Base-by-base conservation (phyloP, 306 rosid genomes). In the Potentilla sterilis region DNA sequence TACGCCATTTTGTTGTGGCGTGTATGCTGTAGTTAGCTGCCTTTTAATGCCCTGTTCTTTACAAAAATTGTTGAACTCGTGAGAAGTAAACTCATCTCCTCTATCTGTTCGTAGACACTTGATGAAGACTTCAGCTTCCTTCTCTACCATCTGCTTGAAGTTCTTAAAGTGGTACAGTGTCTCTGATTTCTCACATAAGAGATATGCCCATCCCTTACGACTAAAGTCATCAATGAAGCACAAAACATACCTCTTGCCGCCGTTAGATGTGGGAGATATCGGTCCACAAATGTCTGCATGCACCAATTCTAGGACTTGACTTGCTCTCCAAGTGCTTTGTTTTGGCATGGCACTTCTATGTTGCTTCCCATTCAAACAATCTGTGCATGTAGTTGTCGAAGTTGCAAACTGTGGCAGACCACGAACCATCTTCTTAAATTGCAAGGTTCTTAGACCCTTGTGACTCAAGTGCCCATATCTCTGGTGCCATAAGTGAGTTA, bases 151-250 rank as follows among this genome's bases (percentile, higher is more conserved):
- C 16, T 35, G 7, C 44, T 64, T 64, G 44, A 64, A 64, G 0
- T 32, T 64, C 38, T 64, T 64, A 34, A 35, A 64, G 69, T 37
- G 38, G n/a, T 40, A 35, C 5, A 64, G 22, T 49, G 69, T 22
- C 18, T 64, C 12, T 12, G 46, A 64, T 3, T 64, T 64, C 2
- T 64, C 69, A 64, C 15, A 40, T 24, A 68, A 68, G 21, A 68
- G 34, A 1, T n/a, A 68, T 8, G 43, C 72, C 32, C 72, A 67
- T 4, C 37, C 7, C 10, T 67, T 67, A 16, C 72, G 28, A 15
- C 34, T 40, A 7, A 67, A 67, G 28, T 67, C 72, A 67, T 67
- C 32, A 15, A 67, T 67, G n/a, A 67, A 67, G 8, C 51, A 40
- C 12, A 67, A 16, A 40, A 38, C 9, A 9, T 67, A 67, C 22